Base-by-base conservation (phyloP, 805 yeast genomes). In the Lipomyces starkeyi region DNA sequence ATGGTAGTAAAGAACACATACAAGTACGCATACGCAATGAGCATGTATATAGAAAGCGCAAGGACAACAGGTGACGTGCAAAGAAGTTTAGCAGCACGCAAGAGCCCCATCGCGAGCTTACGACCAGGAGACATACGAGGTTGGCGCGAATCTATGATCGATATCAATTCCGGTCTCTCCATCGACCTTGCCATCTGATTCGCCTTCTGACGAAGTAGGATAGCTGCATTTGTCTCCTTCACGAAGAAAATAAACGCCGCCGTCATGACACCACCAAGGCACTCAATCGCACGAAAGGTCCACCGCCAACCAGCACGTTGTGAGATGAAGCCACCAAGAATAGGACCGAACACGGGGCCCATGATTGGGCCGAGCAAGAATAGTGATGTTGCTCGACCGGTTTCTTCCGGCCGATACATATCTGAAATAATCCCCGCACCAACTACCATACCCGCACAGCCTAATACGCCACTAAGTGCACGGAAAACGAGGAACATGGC, bases 161-260 rank as follows among this genome's bases (percentile, higher is more conserved):
- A 66, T 3, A 64, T 53, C 25, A 67, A 59, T 13, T 67, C 68
- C 2, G 61, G 56, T 6, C 63, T 17, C 9, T 43, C 55, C 20
- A 58, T 32, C 29, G 35, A 58, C 22, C n/a, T 34, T 14, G 47
- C 34, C 54, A 69, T 35, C 7, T 43, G 56, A 17, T 9, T n/a
- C 3, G 71, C 66, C 32, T 69, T 69, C 17, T 64, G 61, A 2
- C 70, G 71, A 68, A 91, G 80, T 63, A 92, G 87, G 14, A 88
- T 91, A 7, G 97, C 96, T 2, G 94, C 91, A 78, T 89, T 91
- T 25, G 97, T 91, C 80, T 91, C 97, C 20, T 95, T 94, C 40
- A 91, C 85, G 25, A 83, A 74, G 6, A 86, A 61, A 27, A 73
- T 59, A 27, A 74, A 54, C 20, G 60, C 60, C 8, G 56, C 9